Base-by-base conservation (phyloP, 345 rosid species). In the Moricandia moricandioides region DNA sequence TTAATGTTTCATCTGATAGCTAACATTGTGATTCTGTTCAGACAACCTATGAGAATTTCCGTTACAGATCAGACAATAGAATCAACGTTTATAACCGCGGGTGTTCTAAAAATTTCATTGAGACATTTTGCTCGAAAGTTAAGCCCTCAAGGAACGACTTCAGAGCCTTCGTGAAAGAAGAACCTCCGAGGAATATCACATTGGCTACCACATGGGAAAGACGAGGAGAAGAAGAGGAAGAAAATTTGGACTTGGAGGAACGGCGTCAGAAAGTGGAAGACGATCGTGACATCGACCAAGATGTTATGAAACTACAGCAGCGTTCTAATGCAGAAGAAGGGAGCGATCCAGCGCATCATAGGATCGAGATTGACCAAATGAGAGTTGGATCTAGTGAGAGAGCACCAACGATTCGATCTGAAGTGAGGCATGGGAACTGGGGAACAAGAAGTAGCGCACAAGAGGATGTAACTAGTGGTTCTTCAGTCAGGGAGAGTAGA, bases 21-120 rank as follows among this genome's bases (percentile, higher is more conserved):
- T 1, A 4, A 43, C 61, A 26, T 43, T 71, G 58, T 5, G 2
- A 39, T 21, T 34, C 67, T 83, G 51, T 84, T 58, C 52, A 47
- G 97, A 95, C 97, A 18, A 95, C 97, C 9, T 90, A 92, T 78
- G 99, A 95, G 80, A 95, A 95, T 76, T 89, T 92, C 80, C 93
- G 97, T 70, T 86, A 86, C 82, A 84, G 92, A 84, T 81, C 97
- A 51, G 96, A 89, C 79, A 87, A 76, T 72, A 85, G 91, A 85
- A 39, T 79, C 73, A 95, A 88, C 74, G 86, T 85, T 39, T 89
- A 84, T 72, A 72, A 88, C 70, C 82, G 74, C 54, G 96, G 97
- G 7, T 86, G 92, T 65, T n/a, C 78, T 27, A 71, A 77, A 73
- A 95, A 92, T 79, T 90, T 92, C 77, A 64, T 83, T 8, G 96